These are phyloP conservation scores for Drechslera avenae DNA, from an alignment of 2,329 filamentous ascomycete genomes.

Conservation along the genomic window DNA sequence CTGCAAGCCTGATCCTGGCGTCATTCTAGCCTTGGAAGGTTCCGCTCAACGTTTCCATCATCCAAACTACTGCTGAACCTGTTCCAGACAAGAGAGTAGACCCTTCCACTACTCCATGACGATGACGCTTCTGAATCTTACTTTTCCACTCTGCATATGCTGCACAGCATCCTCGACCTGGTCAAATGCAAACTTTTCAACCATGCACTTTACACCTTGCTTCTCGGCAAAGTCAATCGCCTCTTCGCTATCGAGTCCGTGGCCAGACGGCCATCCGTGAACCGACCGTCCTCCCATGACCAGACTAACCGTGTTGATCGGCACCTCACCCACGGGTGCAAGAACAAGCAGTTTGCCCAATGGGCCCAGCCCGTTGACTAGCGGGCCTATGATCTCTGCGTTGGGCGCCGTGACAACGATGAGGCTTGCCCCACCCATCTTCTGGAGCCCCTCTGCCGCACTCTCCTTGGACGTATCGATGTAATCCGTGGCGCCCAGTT, in stretches of 20 bases:
- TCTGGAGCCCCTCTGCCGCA: constrained; percentile 55
- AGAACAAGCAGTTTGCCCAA: constrained; percentile 66
- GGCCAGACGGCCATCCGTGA: constrained; percentile 59
- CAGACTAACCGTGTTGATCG: constrained; percentile 52
- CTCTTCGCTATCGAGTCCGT: constrained; percentile 59
- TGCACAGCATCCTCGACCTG: constrained; percentile 57
- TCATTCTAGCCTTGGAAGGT: not conserved
- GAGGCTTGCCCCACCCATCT: constrained; percentile 65
- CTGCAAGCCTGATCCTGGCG: not conserved
- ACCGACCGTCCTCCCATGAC: constrained; percentile 56
- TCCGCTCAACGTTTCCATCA: not conserved
- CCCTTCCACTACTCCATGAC: constrained; percentile 48
- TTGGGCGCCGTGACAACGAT: constrained; percentile 69
- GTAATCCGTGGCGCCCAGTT: constrained; percentile 63
- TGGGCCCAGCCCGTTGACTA: constrained; percentile 60
- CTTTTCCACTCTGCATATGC: constrained; percentile 57
- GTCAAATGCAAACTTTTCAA: constrained; percentile 59
- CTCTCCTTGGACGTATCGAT: constrained; percentile 61
- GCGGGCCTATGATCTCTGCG: constrained; percentile 58
- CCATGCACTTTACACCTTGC: constrained; percentile 58
- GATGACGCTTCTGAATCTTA: constrained; percentile 58
- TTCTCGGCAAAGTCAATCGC: constrained; percentile 57
- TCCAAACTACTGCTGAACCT: not conserved
- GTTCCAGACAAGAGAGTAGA: too few species aligned
- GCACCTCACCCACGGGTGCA: constrained; percentile 55